Base-by-base conservation (phyloP, 2,329 filamentous ascomycete genomes). In the Sordariomycetes sp. region DNA sequence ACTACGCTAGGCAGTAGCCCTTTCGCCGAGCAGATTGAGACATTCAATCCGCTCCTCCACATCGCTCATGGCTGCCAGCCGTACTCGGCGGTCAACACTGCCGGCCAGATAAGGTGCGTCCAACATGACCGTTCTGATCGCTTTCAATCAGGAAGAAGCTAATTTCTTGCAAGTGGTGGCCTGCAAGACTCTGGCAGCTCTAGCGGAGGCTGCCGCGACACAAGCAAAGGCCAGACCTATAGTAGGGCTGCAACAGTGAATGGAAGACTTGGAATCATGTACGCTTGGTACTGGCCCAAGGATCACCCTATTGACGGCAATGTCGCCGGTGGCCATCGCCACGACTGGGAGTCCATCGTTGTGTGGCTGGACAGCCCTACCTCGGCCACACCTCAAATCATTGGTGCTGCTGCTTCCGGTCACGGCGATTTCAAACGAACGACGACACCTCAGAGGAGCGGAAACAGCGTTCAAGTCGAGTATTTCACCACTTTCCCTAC, bases 1-100 rank as follows among this genome's bases (percentile, higher is more conserved):
- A n/a, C n/a, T n/a, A n/a, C n/a, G n/a, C n/a, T n/a, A n/a, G n/a
- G n/a, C n/a, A n/a, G n/a, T n/a, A n/a, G n/a, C n/a, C n/a, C n/a
- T n/a, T n/a, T n/a, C n/a, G n/a, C n/a, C n/a, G n/a, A n/a, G 21
- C 21, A 24, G 10, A 31, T 53, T 25, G 39, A 44, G 28, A 52
- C 48, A 41, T 53, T 48, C 39, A 45, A 53, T 38, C 53, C 53
- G 8, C 43, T 44, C 29, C 46, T 57, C 6, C 42, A 50, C 9
- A 66, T 78, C 5, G 60, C 63, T 14, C 70, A 72, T 43, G 75
- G 75, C 30, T 80, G 75, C 40, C 74, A 78, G 12, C 71, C 75
- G 0, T 80, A 74, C 44, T 72, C 75, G 1, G 75, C 68, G 2
- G 74, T 80, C 2, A 67, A 79, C 39, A 59, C 60, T 2, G 49